phyloP scores from a whole-genome alignment of 2,329 filamentous ascomycete species.

The Aureobasidium pullulans region DNA sequence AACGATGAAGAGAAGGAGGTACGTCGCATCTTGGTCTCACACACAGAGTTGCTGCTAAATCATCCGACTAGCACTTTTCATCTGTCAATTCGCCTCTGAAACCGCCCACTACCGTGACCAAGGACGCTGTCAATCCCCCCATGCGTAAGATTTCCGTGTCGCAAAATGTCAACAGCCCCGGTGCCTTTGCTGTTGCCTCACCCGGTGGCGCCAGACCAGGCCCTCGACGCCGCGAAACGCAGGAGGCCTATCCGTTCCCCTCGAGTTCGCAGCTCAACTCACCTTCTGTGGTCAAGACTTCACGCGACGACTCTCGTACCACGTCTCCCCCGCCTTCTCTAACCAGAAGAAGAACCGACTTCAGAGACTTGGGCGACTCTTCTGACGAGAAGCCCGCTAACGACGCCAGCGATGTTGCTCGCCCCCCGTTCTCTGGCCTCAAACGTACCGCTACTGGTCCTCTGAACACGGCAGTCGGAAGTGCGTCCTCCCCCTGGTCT shows the following conservation, averaged over 20 bases:
- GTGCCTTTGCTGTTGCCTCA: constrained; percentile 62
- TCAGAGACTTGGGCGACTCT: constrained; percentile 41
- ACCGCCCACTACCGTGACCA: constrained; percentile 59
- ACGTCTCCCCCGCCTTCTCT: constrained; percentile 55
- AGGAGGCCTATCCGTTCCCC: constrained; percentile 56
- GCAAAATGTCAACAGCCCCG: constrained; percentile 51
- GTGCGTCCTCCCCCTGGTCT: constrained; percentile 51
- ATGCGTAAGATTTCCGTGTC: constrained; percentile 80
- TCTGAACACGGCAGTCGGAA: constrained; percentile 42
- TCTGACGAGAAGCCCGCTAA: constrained; percentile 30
- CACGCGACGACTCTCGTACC: constrained; percentile 54
- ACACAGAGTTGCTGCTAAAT: constrained; percentile 16
- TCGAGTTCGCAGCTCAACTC: constrained; percentile 37
- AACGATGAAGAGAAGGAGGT: constrained; percentile 60
- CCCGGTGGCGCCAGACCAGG: constrained; percentile 67
- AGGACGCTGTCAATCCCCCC: constrained; percentile 53
- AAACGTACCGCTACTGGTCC: constrained; percentile 52
- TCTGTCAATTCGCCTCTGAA: constrained; percentile 95
- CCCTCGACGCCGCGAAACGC: constrained; percentile 77
- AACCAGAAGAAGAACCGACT: constrained; percentile 55
- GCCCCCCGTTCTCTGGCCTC: constrained; percentile 43
- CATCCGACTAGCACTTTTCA: constrained; percentile 58
- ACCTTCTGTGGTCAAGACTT: constrained; percentile 39
- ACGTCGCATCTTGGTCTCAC: constrained; percentile 16
- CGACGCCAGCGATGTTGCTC: constrained; percentile 24